Evolutionary conservation across 352 stramenopile genomes (phyloP).

Genomic region (Globisporangium viniferum): DNA sequence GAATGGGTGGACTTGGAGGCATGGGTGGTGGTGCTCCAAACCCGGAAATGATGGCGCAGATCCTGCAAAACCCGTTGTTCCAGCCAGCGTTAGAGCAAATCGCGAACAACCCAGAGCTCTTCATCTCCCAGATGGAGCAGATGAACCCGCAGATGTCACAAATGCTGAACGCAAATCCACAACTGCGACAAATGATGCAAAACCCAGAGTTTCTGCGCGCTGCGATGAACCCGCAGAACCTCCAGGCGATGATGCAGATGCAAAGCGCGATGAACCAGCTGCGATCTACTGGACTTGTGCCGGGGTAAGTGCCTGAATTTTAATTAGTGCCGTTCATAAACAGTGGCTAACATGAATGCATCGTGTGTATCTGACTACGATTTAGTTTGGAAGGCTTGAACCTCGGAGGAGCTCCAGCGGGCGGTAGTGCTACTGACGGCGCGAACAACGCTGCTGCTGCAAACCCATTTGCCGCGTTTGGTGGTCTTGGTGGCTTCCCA

Average conservation of each 20-base stretch:
- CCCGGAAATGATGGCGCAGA: slow-evolving; percentile 75
- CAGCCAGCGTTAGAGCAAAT: slow-evolving; percentile 82
- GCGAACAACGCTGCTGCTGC: slow-evolving; percentile 19
- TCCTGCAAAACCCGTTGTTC: slow-evolving; percentile 87
- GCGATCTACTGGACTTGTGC: slow-evolving; percentile 59
- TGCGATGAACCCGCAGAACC: slow-evolving; percentile 88
- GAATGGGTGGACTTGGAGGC: slow-evolving; percentile 7
- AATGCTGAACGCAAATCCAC: slow-evolving; percentile 86
- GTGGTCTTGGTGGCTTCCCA: slow-evolving; percentile 33
- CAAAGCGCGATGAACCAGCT: slow-evolving; percentile 87
- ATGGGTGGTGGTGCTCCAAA: slow-evolving; percentile 34
- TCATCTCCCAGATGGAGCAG: slow-evolving; percentile 82
- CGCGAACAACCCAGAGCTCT: slow-evolving; percentile 72
- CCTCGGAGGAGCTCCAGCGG: slow-evolving; percentile 19
- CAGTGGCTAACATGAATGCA: background rate
- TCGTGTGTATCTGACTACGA: background rate
- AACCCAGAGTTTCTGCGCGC: slow-evolving; percentile 84
- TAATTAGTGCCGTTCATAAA: background rate
- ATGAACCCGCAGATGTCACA: slow-evolving; percentile 89
- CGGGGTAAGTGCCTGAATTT: slow-evolving; percentile 38
- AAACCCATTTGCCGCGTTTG: slow-evolving; percentile 57
- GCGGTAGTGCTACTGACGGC: slow-evolving; percentile 10
- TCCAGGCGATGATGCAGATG: slow-evolving; percentile 91
- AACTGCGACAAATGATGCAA: slow-evolving; percentile 87
- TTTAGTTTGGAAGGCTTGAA: slow-evolving; percentile 55